Conservation (phyloP, 2,329 filamentous ascomycete species). For the Alternaria ventricosa region DNA sequence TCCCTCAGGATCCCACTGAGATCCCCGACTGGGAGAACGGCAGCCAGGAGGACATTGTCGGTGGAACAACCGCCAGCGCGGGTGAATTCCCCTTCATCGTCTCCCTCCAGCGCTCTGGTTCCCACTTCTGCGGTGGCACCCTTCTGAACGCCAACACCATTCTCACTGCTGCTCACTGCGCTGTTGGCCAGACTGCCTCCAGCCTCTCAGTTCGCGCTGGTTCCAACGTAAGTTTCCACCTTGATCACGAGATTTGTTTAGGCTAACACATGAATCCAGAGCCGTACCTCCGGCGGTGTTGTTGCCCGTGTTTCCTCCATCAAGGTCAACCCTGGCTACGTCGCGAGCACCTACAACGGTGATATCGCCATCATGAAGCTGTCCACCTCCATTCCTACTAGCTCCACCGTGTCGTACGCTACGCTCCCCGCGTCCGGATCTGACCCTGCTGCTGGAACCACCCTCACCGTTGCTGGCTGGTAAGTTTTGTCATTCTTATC, state of each 20-base stretch:
- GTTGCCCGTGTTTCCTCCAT: slow-evolving; percentile 25
- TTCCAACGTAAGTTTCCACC: slow-evolving; percentile 5
- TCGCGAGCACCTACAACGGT: slow-evolving; percentile 18
- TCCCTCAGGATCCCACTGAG: slow-evolving; percentile 26
- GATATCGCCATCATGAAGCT: slow-evolving; percentile 39
- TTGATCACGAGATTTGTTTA: not conserved
- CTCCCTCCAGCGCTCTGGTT: slow-evolving; percentile 26
- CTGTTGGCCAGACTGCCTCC: slow-evolving; percentile 5
- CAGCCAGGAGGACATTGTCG: slow-evolving; percentile 27
- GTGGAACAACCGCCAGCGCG: slow-evolving; percentile 26
- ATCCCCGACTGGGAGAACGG: slow-evolving; percentile 5
- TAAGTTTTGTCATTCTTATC: not conserved
- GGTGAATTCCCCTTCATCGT: slow-evolving; percentile 42
- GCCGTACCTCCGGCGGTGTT: slow-evolving; percentile 27
- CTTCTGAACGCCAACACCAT: slow-evolving; percentile 39
- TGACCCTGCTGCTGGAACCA: slow-evolving; percentile 30
- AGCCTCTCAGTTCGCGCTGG: slow-evolving; percentile 25
- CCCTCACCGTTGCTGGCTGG: slow-evolving; percentile 34
- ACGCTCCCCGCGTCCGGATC: slow-evolving; percentile 25
- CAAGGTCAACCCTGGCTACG: slow-evolving; percentile 30
- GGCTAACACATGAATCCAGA: not conserved
- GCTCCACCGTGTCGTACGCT: slow-evolving; percentile 32
- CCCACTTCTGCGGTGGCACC: slow-evolving; percentile 38
- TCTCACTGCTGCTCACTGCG: slow-evolving; percentile 38
- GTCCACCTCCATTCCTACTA: slow-evolving; percentile 25